Percentiles rank a stretch among this genome's conserved stretches.
phyloP scores from a whole-genome alignment of 176 grass and related monocot species.

The sorghum (Sorghum bicolor) region Sorghum_bicolor_NCBIv3 NC_012875.2:54445001-54445500 shows the following conservation, averaged over 20 bases:
- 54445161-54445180: neutral
- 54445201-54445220: slow-evolving; percentile 15
- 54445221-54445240: slow-evolving; percentile 24
- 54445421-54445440: slow-evolving; percentile 20
- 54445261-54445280: neutral
- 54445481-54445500: neutral
- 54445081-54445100: neutral
- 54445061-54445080: neutral
- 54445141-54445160: neutral
- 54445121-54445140: neutral
- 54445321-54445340: slow-evolving; percentile 24
- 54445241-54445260: slow-evolving; percentile 16
- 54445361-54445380: neutral
- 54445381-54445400: slow-evolving; percentile 15
- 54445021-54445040: neutral
- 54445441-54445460: neutral
- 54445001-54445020: slow-evolving; percentile 36
- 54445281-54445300: slow-evolving; percentile 4
- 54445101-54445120: neutral
- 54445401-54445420: neutral
- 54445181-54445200: slow-evolving; percentile 12
- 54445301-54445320: slow-evolving; percentile 25
- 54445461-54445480: neutral
- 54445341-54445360: slow-evolving; percentile 28
- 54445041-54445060: slow-evolving; percentile 26